A percentile compares a stretch with the other conserved stretches of the same genome.
Evolutionary conservation across 345 rosid genomes (phyloP).

Genomic region (Combretum micranthum): DNA sequence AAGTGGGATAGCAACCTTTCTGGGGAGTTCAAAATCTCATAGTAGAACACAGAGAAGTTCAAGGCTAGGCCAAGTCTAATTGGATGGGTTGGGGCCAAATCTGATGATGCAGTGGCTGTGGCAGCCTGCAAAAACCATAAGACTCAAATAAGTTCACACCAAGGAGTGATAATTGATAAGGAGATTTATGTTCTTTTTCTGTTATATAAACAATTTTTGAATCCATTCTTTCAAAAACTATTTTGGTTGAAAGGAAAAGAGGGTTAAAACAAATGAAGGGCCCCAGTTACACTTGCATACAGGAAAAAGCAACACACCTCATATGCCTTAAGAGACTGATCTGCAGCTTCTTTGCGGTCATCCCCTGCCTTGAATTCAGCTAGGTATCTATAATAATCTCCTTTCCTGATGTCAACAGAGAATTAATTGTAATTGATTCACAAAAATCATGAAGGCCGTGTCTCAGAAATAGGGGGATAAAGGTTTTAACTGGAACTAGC

Average conservation of each 20-base stretch:
- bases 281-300: too few relatives aligned
- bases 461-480: too few relatives aligned
- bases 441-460: too few relatives aligned
- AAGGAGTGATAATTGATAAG: neutral
- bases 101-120: conserved; percentile 35
- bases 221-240: too few relatives aligned
- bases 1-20: conserved; percentile 36
- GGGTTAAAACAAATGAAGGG: too few relatives aligned
- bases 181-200: too few relatives aligned
- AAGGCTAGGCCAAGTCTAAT: conserved; percentile 80
- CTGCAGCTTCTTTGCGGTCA: conserved; percentile 50
- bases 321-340: conserved; percentile 52
- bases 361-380: conserved; percentile 42
- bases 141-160: neutral
- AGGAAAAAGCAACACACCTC: conserved; percentile 23
- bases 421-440: neutral
- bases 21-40: conserved; percentile 78
- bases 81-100: conserved; percentile 71
- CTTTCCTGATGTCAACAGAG: conserved; percentile 32
- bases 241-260: too few relatives aligned
- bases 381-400: conserved; percentile 45
- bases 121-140: conserved; percentile 30
- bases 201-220: too few relatives aligned
- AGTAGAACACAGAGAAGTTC: conserved; percentile 83
- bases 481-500: too few relatives aligned